Conservation (phyloP, 1,284 basidiomycete species). For the Leccinum huronense region DNA sequence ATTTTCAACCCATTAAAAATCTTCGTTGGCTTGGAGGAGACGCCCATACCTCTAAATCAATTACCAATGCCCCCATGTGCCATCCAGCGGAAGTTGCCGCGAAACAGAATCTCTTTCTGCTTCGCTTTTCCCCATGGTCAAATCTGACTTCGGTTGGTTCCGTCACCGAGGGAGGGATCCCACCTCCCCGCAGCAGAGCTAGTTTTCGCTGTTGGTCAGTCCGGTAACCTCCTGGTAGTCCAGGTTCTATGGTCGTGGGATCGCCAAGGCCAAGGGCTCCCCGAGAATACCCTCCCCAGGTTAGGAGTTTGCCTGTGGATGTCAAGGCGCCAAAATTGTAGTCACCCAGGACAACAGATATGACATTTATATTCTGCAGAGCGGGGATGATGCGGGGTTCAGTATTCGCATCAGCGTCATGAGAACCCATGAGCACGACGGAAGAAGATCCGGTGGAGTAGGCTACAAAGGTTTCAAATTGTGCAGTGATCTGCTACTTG, state of each 20-base stretch:
- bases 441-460: constrained; percentile 73
- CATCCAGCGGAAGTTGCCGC: constrained; percentile 78
- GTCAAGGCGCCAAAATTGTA: constrained; percentile 89
- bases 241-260: constrained; percentile 49
- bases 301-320: constrained; percentile 68
- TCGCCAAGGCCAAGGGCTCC: constrained; percentile 86
- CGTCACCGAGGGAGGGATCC: constrained; percentile 46
- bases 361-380: constrained; percentile 71
- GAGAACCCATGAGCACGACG: constrained; percentile 63
- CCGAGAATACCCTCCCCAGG: constrained; percentile 78
- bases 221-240: constrained; percentile 61
- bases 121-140: constrained; percentile 49
- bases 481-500: constrained; percentile 71
- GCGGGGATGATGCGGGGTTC: constrained; percentile 63
- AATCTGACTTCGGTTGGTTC: constrained; percentile 73
- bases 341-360: constrained; percentile 85
- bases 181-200: constrained; percentile 34
- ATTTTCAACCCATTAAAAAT: constrained; percentile 7
- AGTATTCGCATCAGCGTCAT: constrained; percentile 41
- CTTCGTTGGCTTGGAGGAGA: background rate
- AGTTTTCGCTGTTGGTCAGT: constrained; percentile 37
- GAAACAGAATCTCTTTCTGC: constrained; percentile 69
- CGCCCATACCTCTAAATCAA: constrained; percentile 66
- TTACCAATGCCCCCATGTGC: constrained; percentile 85
- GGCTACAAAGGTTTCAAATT: constrained; percentile 75